phyloP scores from a whole-genome alignment of 257 asterid species.

The Solanum dulcamara region DNA sequence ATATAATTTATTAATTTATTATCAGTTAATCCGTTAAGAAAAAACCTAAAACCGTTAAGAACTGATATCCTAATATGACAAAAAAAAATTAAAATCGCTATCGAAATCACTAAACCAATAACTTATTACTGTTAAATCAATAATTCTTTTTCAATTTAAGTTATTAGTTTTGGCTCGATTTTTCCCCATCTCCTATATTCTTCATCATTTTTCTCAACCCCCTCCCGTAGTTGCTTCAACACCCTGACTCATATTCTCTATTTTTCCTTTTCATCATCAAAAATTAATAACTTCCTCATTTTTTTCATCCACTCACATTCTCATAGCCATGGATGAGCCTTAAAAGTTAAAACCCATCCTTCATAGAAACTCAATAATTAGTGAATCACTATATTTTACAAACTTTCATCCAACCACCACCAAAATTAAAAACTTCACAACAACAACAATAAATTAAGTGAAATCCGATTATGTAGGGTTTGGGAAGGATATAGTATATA shows the following conservation, averaged over 20 bases:
- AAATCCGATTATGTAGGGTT: too few relatives aligned
- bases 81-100: too few relatives aligned
- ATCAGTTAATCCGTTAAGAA: too few relatives aligned
- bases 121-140: too few relatives aligned
- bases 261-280: not conserved
- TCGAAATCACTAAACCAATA: too few relatives aligned
- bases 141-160: too few relatives aligned
- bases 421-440: not conserved
- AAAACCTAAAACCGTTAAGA: too few relatives aligned
- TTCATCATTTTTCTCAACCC: not conserved
- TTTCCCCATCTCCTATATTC: not conserved
- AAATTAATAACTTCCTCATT: not conserved
- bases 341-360: not conserved
- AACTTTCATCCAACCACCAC: not conserved
- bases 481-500: too few relatives aligned
- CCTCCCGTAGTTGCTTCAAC: not conserved
- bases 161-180: too few relatives aligned
- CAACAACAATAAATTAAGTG: too few relatives aligned
- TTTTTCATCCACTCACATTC: not conserved
- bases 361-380: not conserved
- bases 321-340: not conserved
- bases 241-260: not conserved
- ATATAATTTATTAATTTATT: too few relatives aligned
- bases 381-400: not conserved
- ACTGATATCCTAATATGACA: too few relatives aligned